A percentile compares a stretch with the other conserved stretches of the same genome.
phyloP scores from a whole-genome alignment of 1,139 yeast species.

The Saccharomyces pastorianus region DNA sequence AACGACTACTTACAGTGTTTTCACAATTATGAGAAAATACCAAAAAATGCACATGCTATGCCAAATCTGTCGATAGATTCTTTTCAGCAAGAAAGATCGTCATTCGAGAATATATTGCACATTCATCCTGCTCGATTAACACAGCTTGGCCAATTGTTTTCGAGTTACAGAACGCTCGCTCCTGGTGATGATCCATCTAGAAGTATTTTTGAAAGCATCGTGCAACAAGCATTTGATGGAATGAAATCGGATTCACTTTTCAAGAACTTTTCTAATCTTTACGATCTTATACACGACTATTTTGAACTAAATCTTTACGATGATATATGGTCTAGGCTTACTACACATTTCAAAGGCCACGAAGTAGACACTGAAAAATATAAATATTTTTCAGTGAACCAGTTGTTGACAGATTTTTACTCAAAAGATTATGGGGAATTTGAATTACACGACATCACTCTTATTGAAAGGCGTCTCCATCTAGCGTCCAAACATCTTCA shows the following conservation, averaged over 20 bases:
- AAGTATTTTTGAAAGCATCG: slow-evolving; percentile 17
- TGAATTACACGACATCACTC: slow-evolving; percentile 23
- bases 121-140: slow-evolving; percentile 24
- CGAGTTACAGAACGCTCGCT: slow-evolving; percentile 20
- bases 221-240: slow-evolving; percentile 8
- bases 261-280: slow-evolving; percentile 40
- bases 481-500: slow-evolving; percentile 50
- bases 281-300: slow-evolving; percentile 54
- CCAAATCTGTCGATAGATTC: background rate
- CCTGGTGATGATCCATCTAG: slow-evolving; percentile 6
- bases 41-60: background rate
- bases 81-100: background rate
- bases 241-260: slow-evolving; percentile 30
- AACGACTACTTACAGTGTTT: slow-evolving; percentile 3
- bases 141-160: slow-evolving; percentile 22
- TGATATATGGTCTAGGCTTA: slow-evolving; percentile 40
- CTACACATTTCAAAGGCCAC: slow-evolving; percentile 4
- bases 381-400: slow-evolving; percentile 56
- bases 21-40: background rate
- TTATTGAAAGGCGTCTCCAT: slow-evolving; percentile 42
- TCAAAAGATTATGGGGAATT: slow-evolving; percentile 35
- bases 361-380: slow-evolving; percentile 31
- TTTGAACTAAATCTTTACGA: slow-evolving; percentile 63
- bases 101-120: slow-evolving; percentile 19
- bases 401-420: slow-evolving; percentile 48